Evolutionary conservation across 2,329 filamentous ascomycete genomes (phyloP).

Genomic region (Alternaria burnsii): DNA sequence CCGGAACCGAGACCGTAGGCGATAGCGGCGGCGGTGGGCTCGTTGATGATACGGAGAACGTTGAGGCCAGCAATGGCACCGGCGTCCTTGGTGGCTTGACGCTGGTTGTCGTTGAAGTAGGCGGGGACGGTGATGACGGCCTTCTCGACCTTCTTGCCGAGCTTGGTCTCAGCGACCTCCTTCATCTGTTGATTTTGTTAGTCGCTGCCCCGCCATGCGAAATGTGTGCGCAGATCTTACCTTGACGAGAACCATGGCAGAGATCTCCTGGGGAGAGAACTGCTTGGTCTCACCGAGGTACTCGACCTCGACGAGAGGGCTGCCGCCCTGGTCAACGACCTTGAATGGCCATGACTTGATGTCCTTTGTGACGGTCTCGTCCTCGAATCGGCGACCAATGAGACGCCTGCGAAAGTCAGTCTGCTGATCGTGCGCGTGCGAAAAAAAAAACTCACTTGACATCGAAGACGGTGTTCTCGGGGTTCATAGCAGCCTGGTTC

Average conservation of each 20-base stretch:
- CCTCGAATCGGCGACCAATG: conserved; percentile 94
- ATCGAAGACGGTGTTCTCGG: conserved; percentile 96
- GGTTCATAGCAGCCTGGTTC: conserved; percentile 99
- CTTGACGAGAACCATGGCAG: conserved; percentile 98
- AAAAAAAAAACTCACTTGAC: conserved; percentile 76
- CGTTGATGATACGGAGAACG: conserved; percentile 99
- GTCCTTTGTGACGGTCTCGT: conserved; percentile 98
- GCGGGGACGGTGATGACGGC: conserved; percentile 98
- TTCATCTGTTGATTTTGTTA: conserved; percentile 76
- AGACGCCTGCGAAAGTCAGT: conserved; percentile 75
- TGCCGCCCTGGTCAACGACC: conserved; percentile 87
- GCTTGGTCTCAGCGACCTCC: conserved; percentile 97
- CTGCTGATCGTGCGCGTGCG: conserved; percentile 4
- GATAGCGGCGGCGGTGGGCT: conserved; percentile 97
- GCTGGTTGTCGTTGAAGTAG: conserved; percentile 99
- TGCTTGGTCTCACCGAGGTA: conserved; percentile 94
- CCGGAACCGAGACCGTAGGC: conserved; percentile 96
- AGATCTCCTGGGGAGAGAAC: conserved; percentile 99
- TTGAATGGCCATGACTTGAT: conserved; percentile 99
- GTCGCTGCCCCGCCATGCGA: conserved; percentile 8
- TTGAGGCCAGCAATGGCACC: conserved; percentile 97
- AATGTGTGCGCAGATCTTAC: conserved; percentile 58
- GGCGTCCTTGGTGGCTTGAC: conserved; percentile 98
- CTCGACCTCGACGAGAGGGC: conserved; percentile 92
- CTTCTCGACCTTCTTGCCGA: conserved; percentile 99